Base-by-base conservation (phyloP, 768 basidiomycete species). In the Pleurotus ostreatus region DNA sequence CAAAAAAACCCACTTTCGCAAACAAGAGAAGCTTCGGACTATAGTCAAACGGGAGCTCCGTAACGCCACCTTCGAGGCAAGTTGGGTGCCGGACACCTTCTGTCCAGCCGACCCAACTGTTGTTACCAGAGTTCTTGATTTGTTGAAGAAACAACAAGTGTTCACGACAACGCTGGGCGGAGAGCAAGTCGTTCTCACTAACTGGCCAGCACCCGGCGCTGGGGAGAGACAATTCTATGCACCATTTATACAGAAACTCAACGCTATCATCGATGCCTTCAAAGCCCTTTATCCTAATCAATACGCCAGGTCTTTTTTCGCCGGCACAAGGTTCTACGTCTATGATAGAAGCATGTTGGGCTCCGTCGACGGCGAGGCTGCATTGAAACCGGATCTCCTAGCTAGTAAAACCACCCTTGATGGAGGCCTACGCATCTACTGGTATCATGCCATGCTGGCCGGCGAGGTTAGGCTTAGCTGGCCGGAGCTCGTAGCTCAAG, bases 401-500 rank as follows among this genome's bases (percentile, higher is more conserved):
- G 48, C 25, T 12, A n/a, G 15, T 26, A 26, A 20, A 15, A 18
- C 15, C 15, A 2, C 20, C n/a, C 30, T n/a, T 2, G 20, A n/a
- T 12, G 22, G 5, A 15, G 48, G 48, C 15, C 6, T 15, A 4
- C 15, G 26, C 13, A n/a, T 12, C 20, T 49, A 23, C 25, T 49
- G 48, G 48, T 26, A 49, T 26, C 30, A 57, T 40, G 48, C 45
- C 55, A 30, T 53, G 15, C 15, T 57, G 13, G 30, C 5, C 3
- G 46, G 46, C 25, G 55, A 39, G 34, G 55, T 53, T 25, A 53
- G 23, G 37, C 26, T 16, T n/a, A 40, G 6, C 15, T 57, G 55
- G 55, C 16, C 16, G n/a, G 15, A 38, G 18, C 30, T 57, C 15
- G 39, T 57, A 40, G 55, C 18, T 22, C 48, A 57, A 22, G 53